phyloP scores from a whole-genome alignment of 768 basidiomycete genomes.

The Rhodotorula diobovata region DNA sequence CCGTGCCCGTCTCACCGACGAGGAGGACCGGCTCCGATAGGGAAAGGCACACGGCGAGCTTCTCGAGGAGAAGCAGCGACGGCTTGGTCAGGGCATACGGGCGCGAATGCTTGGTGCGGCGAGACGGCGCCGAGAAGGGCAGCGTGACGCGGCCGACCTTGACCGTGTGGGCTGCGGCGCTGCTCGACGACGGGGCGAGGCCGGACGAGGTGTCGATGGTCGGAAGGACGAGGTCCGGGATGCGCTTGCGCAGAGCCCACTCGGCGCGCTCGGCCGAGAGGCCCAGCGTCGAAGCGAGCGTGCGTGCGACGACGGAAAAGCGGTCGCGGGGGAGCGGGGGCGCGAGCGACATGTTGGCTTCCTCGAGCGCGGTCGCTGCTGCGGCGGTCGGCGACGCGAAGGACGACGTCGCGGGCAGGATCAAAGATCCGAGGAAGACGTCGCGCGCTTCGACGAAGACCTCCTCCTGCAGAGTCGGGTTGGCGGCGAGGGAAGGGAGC shows the following conservation, averaged over 20 bases:
- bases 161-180: conserved; percentile 48
- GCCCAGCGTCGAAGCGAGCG: conserved; percentile 28
- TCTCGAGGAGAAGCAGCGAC: conserved; percentile 69
- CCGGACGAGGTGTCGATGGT: conserved; percentile 63
- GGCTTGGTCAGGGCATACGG: conserved; percentile 88
- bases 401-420: conserved; percentile 53
- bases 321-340: conserved; percentile 54
- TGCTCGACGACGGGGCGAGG: conserved; percentile 52
- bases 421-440: conserved; percentile 63
- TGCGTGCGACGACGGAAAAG: conserved; percentile 23
- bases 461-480: conserved; percentile 74
- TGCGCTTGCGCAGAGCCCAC: conserved; percentile 65
- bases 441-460: conserved; percentile 83
- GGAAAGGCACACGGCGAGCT: conserved; percentile 68
- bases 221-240: conserved; percentile 65
- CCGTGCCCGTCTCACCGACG: conserved; percentile 98
- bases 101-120: conserved; percentile 48
- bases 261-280: conserved; percentile 61
- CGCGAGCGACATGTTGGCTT: conserved; percentile 59
- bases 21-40: conserved; percentile 78
- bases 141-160: conserved; percentile 48
- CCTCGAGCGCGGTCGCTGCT: conserved; percentile 55
- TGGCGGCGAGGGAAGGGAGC: conserved; percentile 58
- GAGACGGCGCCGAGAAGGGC: conserved; percentile 44
- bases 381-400: conserved; percentile 49